These are phyloP conservation scores for Stagonosporopsis vannaccii DNA, from an alignment of 2,329 filamentous ascomycete genomes.

Conservation along the genomic window DNA sequence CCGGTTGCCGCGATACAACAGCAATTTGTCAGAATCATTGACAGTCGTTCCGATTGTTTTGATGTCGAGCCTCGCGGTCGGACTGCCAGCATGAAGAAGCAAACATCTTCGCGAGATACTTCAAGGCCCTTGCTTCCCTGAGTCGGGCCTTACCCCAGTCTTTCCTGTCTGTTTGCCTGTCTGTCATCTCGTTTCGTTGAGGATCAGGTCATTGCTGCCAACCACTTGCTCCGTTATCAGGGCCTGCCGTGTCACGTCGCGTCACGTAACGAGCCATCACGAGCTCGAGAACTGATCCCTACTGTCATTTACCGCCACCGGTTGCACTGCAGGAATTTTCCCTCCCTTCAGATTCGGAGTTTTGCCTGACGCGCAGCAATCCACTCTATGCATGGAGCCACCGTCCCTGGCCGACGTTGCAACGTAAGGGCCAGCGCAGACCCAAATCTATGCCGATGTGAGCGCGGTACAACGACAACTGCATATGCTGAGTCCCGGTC, in stretches of 20 bases:
- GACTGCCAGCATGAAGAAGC: background rate
- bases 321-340: slow-evolving; percentile 28
- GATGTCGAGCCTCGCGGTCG: background rate
- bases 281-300: slow-evolving; percentile 28
- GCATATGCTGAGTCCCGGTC: slow-evolving; percentile 31
- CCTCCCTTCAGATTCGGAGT: slow-evolving; percentile 29
- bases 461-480: slow-evolving; percentile 26
- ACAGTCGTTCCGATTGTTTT: background rate
- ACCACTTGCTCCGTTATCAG: slow-evolving; percentile 23
- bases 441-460: slow-evolving; percentile 18
- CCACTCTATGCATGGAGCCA: slow-evolving; percentile 24
- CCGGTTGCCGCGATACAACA: slow-evolving; percentile 3
- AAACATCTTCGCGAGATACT: background rate
- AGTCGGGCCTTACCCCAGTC: slow-evolving; percentile 14
- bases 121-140: slow-evolving; percentile 6
- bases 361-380: slow-evolving; percentile 24
- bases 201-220: slow-evolving; percentile 15
- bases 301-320: slow-evolving; percentile 27
- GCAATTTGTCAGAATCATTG: background rate
- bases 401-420: slow-evolving; percentile 30
- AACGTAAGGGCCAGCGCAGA: slow-evolving; percentile 26
- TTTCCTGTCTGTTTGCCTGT: slow-evolving; percentile 7
- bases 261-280: slow-evolving; percentile 25
- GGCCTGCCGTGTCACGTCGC: slow-evolving; percentile 31
- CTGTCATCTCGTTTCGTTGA: slow-evolving; percentile 17